Base-by-base conservation (phyloP, 2,329 filamentous ascomycete species). In the Fusarium chaquense region DNA sequence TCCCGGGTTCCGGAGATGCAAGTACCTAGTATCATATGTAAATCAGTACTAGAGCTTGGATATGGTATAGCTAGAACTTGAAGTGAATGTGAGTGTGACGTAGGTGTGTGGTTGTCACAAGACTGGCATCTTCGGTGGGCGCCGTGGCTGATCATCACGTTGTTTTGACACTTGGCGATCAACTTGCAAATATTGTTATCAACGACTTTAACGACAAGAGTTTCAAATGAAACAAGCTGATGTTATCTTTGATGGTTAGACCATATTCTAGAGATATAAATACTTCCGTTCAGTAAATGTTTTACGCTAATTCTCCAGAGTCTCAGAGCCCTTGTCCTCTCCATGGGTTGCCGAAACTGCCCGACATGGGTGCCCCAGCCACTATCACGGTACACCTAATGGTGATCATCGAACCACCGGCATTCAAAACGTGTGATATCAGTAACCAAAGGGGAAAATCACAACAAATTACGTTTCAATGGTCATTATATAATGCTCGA, bases 351-450 rank as follows among this genome's bases (percentile, higher is more conserved):
- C 69, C 70, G 69, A 62, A 58, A 47, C 57, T 52, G 56, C 52
- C 69, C 69, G 70, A 70, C 50, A 55, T 38, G 67, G 67, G 53
- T 67, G 33, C 41, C 43, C 40, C 62, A n/a, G 52, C 43, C 47
- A 32, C 40, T 50, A 41, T 70, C 65, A 62, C 61, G 44, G 58
- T 44, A 66, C 61, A 66, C 22, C 38, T 26, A 65, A 63, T 47
- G 65, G 50, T 68, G 51, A 73, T 70, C 43, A 67, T 73, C 71
- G 71, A 64, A 62, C 71, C 71, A 73, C 66, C 38, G 38, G 64
- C 55, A 58, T 47, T 72, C 43, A 69, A 45, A 71, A 73, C 71
- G 59, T 64, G 64, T 62, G 58, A 70, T 60, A 45, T 41, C 24
- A 41, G 8, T 18, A 38, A n/a, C 22, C 43, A 47, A 33, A 32